Evolutionary conservation across 495 filamentous ascomycete species (phyloP).

Genomic region (Trichoderma gamsii): DNA sequence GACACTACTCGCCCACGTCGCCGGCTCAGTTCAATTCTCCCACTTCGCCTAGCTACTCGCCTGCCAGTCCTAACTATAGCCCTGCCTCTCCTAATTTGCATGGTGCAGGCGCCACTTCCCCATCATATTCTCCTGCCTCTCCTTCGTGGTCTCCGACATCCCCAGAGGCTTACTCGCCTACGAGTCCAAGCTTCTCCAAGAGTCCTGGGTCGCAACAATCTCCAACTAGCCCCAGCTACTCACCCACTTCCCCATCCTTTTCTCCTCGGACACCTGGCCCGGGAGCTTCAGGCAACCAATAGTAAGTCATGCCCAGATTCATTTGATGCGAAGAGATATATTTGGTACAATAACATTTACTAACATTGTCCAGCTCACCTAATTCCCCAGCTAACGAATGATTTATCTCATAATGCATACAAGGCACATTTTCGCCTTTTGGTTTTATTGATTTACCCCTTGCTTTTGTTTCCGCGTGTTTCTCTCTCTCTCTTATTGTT

Average conservation of each 20-base stretch:
- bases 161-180: slow-evolving; percentile 68
- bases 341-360: slow-evolving; percentile 1
- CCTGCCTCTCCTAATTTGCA: slow-evolving; percentile 61
- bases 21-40: slow-evolving; percentile 49
- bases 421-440: not conserved
- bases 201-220: slow-evolving; percentile 48
- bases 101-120: slow-evolving; percentile 47
- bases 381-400: slow-evolving; percentile 18
- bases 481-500: slow-evolving; percentile 7
- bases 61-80: slow-evolving; percentile 53
- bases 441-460: not conserved
- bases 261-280: slow-evolving; percentile 38
- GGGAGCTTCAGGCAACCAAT: slow-evolving; percentile 30
- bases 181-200: slow-evolving; percentile 62
- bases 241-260: slow-evolving; percentile 44
- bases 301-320: slow-evolving; percentile 26
- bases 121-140: slow-evolving; percentile 65
- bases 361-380: slow-evolving; percentile 16
- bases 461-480: not conserved
- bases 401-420: slow-evolving; percentile 6
- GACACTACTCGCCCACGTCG: slow-evolving; percentile 59
- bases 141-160: slow-evolving; percentile 65
- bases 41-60: slow-evolving; percentile 64
- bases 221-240: slow-evolving; percentile 50
- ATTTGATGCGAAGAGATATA: slow-evolving; percentile 10